These are phyloP conservation scores for Thraustotheca clavata DNA, from an alignment of 352 stramenopile species.

Conservation along the genomic window DNA sequence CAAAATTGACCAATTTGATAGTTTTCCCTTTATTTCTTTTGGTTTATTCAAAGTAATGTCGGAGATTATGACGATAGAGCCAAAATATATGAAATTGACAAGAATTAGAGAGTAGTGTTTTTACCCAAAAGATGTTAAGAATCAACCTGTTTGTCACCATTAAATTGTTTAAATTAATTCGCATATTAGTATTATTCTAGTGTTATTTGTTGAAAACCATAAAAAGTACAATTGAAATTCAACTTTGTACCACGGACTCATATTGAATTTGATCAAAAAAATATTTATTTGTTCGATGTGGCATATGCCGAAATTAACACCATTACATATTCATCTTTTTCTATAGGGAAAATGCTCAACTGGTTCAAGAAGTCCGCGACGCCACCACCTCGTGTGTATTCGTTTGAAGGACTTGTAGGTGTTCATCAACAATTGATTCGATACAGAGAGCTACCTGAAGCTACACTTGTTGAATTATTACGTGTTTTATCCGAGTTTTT, in stretches of 20 bases:
- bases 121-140: neutral
- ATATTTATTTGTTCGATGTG: neutral
- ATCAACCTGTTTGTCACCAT: neutral
- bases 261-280: neutral
- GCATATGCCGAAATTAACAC: neutral
- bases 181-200: neutral
- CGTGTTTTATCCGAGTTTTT: constrained; percentile 78
- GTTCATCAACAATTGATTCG: constrained; percentile 59
- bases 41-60: neutral
- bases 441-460: constrained; percentile 46
- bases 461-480: constrained; percentile 73
- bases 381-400: neutral
- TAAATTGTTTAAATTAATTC: neutral
- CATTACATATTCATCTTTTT: neutral
- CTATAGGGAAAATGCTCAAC: neutral
- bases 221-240: too few relatives aligned
- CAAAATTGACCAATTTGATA: too few relatives aligned
- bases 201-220: neutral
- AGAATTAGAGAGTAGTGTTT: neutral
- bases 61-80: neutral
- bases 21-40: too few relatives aligned
- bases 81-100: neutral
- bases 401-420: constrained; percentile 12
- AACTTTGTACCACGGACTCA: neutral
- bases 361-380: constrained; percentile 17